Evolutionary conservation across 768 basidiomycete genomes (phyloP).

Genomic region (Naganishia friedmannii): DNA sequence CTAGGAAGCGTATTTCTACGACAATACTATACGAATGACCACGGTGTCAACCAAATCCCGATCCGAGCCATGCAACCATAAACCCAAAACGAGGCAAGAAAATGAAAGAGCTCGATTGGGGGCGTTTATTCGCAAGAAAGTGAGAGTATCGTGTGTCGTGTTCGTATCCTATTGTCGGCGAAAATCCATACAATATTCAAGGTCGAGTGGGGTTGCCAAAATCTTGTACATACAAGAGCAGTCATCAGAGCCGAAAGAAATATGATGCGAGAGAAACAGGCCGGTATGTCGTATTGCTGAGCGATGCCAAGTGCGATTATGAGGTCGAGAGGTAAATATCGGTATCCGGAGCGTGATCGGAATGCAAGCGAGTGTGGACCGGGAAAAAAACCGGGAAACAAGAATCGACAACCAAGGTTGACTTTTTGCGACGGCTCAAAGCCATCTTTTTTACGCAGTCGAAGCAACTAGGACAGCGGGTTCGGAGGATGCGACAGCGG

Average conservation of each 20-base stretch:
- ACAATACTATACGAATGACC: not conserved
- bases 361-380: not conserved
- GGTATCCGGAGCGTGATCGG: not conserved
- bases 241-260: not conserved
- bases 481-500: conserved; percentile 16
- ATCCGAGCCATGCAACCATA: not conserved
- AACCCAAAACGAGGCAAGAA: conserved; percentile 13
- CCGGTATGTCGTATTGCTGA: not conserved
- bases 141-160: not conserved
- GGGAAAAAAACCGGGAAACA: not conserved
- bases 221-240: conserved; percentile 17
- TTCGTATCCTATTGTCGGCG: not conserved
- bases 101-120: not conserved
- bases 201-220: not conserved
- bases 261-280: not conserved
- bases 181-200: conserved; percentile 14
- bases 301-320: conserved; percentile 1
- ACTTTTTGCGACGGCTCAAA: not conserved
- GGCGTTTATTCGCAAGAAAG: no score
- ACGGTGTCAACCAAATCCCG: not conserved
- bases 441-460: conserved; percentile 10
- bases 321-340: conserved; percentile 4
- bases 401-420: not conserved
- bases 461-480: conserved; percentile 33
- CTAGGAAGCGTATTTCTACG: not conserved